Percentiles rank a stretch among this genome's conserved stretches.
phyloP scores from a whole-genome alignment of 352 stramenopile species.

The Aphanomyces astaci region DNA sequence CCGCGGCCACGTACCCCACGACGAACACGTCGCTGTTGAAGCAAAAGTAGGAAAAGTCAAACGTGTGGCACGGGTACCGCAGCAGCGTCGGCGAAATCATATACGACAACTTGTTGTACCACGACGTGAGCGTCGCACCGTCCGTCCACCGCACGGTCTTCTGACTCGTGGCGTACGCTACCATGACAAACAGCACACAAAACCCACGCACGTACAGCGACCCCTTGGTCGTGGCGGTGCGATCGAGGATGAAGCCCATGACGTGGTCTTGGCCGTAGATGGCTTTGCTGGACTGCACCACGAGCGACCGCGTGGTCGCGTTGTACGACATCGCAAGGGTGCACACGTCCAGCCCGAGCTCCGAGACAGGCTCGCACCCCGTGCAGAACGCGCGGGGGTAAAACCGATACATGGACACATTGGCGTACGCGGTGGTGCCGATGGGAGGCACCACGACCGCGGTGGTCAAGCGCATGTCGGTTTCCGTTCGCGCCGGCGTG shows the following conservation, averaged over 20 bases:
- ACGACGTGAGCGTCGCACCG: not conserved
- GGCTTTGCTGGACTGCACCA: slow-evolving; percentile 1
- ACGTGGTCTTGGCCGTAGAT: not conserved
- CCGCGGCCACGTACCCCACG: not conserved
- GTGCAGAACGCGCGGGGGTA: slow-evolving; percentile 8
- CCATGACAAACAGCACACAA: slow-evolving; percentile 1
- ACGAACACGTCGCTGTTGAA: slow-evolving; percentile 23
- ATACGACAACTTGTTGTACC: slow-evolving; percentile 9
- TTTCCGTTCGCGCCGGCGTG: not conserved
- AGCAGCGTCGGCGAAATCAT: not conserved
- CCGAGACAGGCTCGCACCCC: not conserved
- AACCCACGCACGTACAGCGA: not conserved
- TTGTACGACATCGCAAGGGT: not conserved
- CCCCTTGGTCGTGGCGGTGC: not conserved
- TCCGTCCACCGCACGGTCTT: slow-evolving; percentile 17
- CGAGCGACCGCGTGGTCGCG: not conserved
- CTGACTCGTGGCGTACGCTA: slow-evolving; percentile 1
- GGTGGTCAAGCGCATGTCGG: slow-evolving; percentile 11
- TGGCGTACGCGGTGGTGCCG: not conserved
- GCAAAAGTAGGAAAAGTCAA: slow-evolving; percentile 11
- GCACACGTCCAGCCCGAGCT: slow-evolving; percentile 11
- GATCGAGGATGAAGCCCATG: not conserved
- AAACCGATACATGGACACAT: slow-evolving; percentile 18
- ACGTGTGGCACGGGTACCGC: not conserved
- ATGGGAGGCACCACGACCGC: not conserved